These are phyloP conservation scores for Teratosphaeria viscida DNA, from an alignment of 2,329 filamentous ascomycete species.

Conservation along the genomic window DNA sequence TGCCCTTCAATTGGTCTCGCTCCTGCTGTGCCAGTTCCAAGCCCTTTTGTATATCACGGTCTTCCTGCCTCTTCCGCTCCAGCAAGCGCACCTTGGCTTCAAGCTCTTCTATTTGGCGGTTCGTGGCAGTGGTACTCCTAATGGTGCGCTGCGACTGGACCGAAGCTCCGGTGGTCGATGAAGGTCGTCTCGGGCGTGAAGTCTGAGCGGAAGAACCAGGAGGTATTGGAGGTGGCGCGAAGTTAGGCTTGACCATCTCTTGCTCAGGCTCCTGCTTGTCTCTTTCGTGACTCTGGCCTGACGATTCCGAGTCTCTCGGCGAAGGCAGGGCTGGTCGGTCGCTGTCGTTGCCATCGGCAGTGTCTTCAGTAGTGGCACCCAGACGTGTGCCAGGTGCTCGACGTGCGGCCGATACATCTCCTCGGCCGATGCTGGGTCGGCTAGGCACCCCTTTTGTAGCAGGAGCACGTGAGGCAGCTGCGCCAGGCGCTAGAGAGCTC, in stretches of 20 bases:
- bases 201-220: conserved; percentile 15
- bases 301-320: conserved; percentile 10
- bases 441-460: conserved; percentile 5
- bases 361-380: conserved; percentile 14
- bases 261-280: conserved; percentile 14
- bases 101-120: conserved; percentile 70
- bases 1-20: conserved; percentile 65
- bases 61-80: conserved; percentile 77
- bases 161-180: conserved; percentile 22
- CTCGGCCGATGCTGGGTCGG: conserved; percentile 3
- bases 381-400: conserved; percentile 8
- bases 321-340: conserved; percentile 10
- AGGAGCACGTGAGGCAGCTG: conserved; percentile 5
- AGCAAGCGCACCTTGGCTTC: conserved; percentile 79
- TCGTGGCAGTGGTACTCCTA: conserved; percentile 41
- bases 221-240: conserved; percentile 22
- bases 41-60: conserved; percentile 72
- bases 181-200: conserved; percentile 20
- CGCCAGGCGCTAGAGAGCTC: neutral
- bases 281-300: conserved; percentile 12
- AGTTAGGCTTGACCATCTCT: conserved; percentile 16
- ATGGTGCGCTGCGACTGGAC: conserved; percentile 22
- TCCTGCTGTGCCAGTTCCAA: conserved; percentile 68
- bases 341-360: conserved; percentile 12
- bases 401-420: conserved; percentile 5